These are phyloP conservation scores for Penicillium sumatraense DNA, from an alignment of 2,329 filamentous ascomycete genomes.

Conservation along the genomic window DNA sequence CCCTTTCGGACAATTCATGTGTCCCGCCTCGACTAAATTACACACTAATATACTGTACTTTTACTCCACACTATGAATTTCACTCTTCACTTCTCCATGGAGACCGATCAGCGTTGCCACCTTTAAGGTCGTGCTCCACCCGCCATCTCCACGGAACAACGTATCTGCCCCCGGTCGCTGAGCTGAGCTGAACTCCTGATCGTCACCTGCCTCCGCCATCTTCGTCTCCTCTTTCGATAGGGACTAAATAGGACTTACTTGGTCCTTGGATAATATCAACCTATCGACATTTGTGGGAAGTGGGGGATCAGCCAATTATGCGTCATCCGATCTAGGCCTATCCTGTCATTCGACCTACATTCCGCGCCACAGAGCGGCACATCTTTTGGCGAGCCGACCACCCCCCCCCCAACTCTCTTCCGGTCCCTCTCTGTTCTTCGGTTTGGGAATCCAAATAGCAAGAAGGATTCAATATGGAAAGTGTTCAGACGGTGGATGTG, in stretches of 20 bases:
- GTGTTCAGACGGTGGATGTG: slow-evolving; percentile 81
- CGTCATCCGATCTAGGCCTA: slow-evolving; percentile 26
- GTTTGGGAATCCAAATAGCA: slow-evolving; percentile 3
- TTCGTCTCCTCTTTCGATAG: slow-evolving; percentile 2
- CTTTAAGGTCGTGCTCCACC: slow-evolving; percentile 13
- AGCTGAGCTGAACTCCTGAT: slow-evolving; percentile 10
- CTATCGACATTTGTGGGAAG: slow-evolving; percentile 15
- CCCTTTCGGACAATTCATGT: too few species aligned
- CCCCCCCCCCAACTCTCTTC: background rate
- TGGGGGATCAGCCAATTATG: slow-evolving; percentile 30
- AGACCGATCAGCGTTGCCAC: slow-evolving; percentile 4
- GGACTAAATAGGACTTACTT: too few species aligned
- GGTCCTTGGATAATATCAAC: slow-evolving; percentile 3
- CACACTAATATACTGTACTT: too few species aligned
- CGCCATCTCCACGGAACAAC: background rate
- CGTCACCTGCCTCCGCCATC: background rate
- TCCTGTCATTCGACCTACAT: slow-evolving; percentile 23
- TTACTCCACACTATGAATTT: slow-evolving; percentile 3
- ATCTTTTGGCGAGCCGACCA: background rate
- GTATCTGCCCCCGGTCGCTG: slow-evolving; percentile 10
- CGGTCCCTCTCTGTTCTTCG: background rate
- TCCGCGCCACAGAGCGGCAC: slow-evolving; percentile 26
- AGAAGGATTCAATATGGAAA: slow-evolving; percentile 66
- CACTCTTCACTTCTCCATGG: background rate
- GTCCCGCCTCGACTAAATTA: too few species aligned